A percentile compares a stretch with the other conserved stretches of the same genome.
Evolutionary conservation across 2,329 filamentous ascomycete species (phyloP).

Genomic region (Purpureocillium takamizusanense): DNA sequence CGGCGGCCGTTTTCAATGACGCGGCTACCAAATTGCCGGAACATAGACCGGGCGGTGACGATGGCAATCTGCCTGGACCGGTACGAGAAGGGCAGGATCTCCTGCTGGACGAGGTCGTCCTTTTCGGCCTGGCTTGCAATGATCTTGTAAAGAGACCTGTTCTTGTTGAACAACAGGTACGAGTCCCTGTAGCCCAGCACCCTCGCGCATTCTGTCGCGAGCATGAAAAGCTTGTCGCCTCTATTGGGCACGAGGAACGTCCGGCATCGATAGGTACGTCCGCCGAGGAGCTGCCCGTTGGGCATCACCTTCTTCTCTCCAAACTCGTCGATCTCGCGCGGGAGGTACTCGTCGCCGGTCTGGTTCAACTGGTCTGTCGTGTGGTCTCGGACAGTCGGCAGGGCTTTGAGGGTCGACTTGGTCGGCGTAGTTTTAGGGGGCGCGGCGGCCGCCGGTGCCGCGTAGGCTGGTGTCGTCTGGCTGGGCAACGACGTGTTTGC

Average conservation of each 20-base stretch:
- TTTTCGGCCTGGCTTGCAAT: constrained; percentile 94
- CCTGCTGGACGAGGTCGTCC: constrained; percentile 89
- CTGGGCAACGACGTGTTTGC: constrained; percentile 35
- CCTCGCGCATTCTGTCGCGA: constrained; percentile 92
- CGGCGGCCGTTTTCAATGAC: constrained; percentile 83
- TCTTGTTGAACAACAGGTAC: constrained; percentile 98
- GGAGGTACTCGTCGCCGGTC: constrained; percentile 88
- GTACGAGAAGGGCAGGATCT: constrained; percentile 95
- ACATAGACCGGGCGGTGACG: constrained; percentile 96
- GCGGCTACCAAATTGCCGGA: constrained; percentile 92
- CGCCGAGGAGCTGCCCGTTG: constrained; percentile 73
- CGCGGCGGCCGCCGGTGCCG: constrained; percentile 32
- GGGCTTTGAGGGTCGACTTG: constrained; percentile 80
- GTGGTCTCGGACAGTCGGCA: constrained; percentile 93
- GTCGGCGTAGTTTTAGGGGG: constrained; percentile 74
- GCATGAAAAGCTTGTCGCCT: constrained; percentile 94
- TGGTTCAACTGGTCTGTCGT: constrained; percentile 90
- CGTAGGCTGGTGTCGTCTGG: constrained; percentile 31
- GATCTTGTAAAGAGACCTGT: constrained; percentile 92
- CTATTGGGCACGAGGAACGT: constrained; percentile 89
- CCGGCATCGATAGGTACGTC: constrained; percentile 81
- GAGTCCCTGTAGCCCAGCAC: constrained; percentile 92
- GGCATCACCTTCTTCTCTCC: constrained; percentile 89
- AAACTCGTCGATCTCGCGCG: constrained; percentile 83
- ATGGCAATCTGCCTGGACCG: constrained; percentile 97